Evolutionary conservation across 2,329 filamentous ascomycete genomes (phyloP).

Genomic region (Orbilia blumenaviensis): DNA sequence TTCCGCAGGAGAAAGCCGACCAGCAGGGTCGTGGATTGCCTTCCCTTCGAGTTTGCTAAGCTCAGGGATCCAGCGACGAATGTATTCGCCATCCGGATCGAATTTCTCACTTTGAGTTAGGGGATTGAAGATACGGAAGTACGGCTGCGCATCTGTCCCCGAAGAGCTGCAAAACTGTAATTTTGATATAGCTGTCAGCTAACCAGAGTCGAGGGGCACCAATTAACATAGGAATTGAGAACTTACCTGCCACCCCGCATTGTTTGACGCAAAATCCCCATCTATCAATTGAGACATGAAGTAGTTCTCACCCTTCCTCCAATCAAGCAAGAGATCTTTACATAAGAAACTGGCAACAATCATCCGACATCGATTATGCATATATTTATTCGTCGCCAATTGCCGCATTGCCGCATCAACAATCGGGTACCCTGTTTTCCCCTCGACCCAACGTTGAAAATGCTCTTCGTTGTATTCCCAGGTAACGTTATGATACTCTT

Average conservation of each 20-base stretch:
- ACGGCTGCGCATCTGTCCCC: constrained; percentile 77
- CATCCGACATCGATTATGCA: constrained; percentile 89
- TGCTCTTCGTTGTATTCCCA: constrained; percentile 79
- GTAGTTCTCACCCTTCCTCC: constrained; percentile 80
- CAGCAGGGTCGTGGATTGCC: constrained; percentile 83
- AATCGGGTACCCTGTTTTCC: constrained; percentile 80
- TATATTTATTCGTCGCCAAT: constrained; percentile 73
- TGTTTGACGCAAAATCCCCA: constrained; percentile 82
- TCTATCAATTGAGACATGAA: constrained; percentile 85
- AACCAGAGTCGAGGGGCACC: constrained; percentile 34
- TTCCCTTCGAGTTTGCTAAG: constrained; percentile 69
- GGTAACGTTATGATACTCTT: constrained; percentile 78
- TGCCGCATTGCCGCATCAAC: constrained; percentile 89
- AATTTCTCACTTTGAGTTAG: constrained; percentile 86
- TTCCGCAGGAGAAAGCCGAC: constrained; percentile 66
- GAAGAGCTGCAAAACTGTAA: constrained; percentile 48
- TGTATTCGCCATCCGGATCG: constrained; percentile 79
- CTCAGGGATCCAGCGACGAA: constrained; percentile 83
- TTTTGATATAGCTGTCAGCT: neutral
- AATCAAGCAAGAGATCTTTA: constrained; percentile 83
- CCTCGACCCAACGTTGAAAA: constrained; percentile 78
- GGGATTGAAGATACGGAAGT: constrained; percentile 91
- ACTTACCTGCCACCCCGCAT: constrained; percentile 71
- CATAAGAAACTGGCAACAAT: constrained; percentile 80
- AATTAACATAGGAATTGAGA: constrained; percentile 54